Percentiles rank a stretch among this genome's conserved stretches.
Conservation (phyloP, 2,329 filamentous ascomycete species). For the Drechslerella stenobrocha region DNA sequence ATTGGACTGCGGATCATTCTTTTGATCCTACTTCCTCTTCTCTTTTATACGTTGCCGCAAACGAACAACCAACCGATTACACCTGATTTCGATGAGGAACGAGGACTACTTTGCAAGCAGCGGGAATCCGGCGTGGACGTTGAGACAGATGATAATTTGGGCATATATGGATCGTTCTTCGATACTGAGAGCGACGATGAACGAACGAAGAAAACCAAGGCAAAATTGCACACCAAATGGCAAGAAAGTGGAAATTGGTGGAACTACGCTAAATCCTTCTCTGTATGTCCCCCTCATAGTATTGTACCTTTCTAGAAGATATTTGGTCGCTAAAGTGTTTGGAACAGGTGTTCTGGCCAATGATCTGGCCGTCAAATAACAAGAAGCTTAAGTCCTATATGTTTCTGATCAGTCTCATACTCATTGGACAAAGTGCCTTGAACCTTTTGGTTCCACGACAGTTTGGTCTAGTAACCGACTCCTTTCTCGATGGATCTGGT, state of each 20-base stretch:
- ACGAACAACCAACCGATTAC: conserved; percentile 46
- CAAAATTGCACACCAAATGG: conserved; percentile 69
- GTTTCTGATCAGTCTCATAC: conserved; percentile 67
- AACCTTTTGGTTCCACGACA: conserved; percentile 80
- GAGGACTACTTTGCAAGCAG: conserved; percentile 49
- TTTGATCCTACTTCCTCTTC: conserved; percentile 49
- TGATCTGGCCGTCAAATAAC: conserved; percentile 74
- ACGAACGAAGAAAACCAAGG: conserved; percentile 61
- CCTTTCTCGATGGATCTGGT: conserved; percentile 52
- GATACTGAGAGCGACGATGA: conserved; percentile 55
- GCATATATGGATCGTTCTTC: conserved; percentile 54
- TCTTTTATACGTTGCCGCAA: conserved; percentile 49
- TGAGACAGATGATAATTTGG: conserved; percentile 59
- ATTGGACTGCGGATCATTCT: conserved; percentile 44
- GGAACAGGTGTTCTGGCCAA: conserved; percentile 70
- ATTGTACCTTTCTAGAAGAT: conserved; percentile 1
- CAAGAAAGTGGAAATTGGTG: conserved; percentile 76
- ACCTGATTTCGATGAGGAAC: conserved; percentile 50
- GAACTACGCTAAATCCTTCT: conserved; percentile 73
- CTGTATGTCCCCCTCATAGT: conserved; percentile 55
- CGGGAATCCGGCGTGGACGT: conserved; percentile 54
- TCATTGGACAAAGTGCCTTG: conserved; percentile 71
- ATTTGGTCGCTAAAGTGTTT: conserved; percentile 13
- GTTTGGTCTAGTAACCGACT: conserved; percentile 76
- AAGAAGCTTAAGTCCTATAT: conserved; percentile 69